phyloP scores from a whole-genome alignment of 768 basidiomycete species.

The Nidula microcarpa region DNA sequence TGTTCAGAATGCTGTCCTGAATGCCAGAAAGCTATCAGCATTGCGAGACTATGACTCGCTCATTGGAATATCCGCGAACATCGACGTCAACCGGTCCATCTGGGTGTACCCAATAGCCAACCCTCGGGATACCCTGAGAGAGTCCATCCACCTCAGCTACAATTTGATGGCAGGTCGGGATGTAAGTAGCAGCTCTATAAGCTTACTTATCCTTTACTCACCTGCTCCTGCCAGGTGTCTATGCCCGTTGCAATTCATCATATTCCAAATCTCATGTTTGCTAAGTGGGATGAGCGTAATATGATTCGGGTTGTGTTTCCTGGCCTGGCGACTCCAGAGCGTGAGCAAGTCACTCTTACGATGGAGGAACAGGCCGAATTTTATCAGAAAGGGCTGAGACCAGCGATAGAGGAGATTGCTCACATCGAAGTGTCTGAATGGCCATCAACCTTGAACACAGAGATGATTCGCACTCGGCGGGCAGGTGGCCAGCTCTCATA shows the following conservation, averaged over 20 bases:
- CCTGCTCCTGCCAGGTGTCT: neutral
- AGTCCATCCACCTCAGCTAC: constrained; percentile 13
- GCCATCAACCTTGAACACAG: neutral
- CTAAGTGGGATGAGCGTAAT: neutral
- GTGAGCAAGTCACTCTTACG: neutral
- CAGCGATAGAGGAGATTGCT: neutral
- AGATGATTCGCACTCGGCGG: neutral
- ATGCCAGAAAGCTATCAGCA: neutral
- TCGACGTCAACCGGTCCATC: constrained; percentile 3
- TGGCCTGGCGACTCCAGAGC: neutral
- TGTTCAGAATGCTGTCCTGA: constrained; percentile 3
- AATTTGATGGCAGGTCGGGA: neutral
- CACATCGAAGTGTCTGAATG: neutral
- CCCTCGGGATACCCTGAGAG: constrained; percentile 9
- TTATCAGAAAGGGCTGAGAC: neutral
- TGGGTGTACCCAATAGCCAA: constrained; percentile 10
- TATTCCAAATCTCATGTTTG: neutral
- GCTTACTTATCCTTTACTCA: neutral
- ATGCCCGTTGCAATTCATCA: neutral
- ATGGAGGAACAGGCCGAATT: neutral
- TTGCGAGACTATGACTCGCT: constrained; percentile 17
- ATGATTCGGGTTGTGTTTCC: neutral
- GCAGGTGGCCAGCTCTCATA: neutral
- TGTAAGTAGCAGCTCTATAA: constrained; percentile 1
- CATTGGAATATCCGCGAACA: constrained; percentile 11